phyloP scores from a whole-genome alignment of 371 early-diverging fungal species.

The Actinomucor elegans region DNA sequence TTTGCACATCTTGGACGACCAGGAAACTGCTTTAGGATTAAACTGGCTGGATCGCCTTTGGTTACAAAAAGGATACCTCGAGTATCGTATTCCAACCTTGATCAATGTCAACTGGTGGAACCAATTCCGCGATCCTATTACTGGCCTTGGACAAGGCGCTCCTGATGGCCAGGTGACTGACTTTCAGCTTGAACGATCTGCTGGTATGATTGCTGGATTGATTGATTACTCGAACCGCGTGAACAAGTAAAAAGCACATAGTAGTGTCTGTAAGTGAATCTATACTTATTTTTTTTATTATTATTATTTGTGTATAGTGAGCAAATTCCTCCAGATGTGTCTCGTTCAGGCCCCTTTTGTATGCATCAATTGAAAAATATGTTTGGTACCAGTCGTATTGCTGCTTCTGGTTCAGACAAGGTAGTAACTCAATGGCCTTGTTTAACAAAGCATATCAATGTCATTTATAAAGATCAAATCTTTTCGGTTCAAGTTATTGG shows the following conservation, averaged over 20 bases:
- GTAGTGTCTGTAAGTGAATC: not conserved
- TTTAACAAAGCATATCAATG: slow-evolving; percentile 75
- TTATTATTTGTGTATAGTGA: slow-evolving; percentile 46
- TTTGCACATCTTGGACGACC: slow-evolving; percentile 59
- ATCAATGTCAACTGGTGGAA: slow-evolving; percentile 92
- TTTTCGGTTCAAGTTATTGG: slow-evolving; percentile 76
- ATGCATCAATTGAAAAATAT: slow-evolving; percentile 89
- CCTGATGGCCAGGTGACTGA: slow-evolving; percentile 61
- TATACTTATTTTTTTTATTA: not conserved
- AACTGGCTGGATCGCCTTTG: slow-evolving; percentile 91
- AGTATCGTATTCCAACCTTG: slow-evolving; percentile 79
- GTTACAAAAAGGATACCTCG: slow-evolving; percentile 89
- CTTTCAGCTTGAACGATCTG: slow-evolving; percentile 78
- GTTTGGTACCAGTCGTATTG: slow-evolving; percentile 83
- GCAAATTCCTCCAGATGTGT: slow-evolving; percentile 67
- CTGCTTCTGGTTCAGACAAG: slow-evolving; percentile 66
- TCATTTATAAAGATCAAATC: slow-evolving; percentile 83
- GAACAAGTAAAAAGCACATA: slow-evolving; percentile 50
- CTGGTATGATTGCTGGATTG: slow-evolving; percentile 67
- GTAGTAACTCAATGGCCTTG: slow-evolving; percentile 72
- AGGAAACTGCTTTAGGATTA: slow-evolving; percentile 38
- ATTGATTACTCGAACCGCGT: slow-evolving; percentile 74
- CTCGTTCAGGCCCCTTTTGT: slow-evolving; percentile 74
- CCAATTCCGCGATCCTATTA: slow-evolving; percentile 64
- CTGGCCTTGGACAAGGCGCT: slow-evolving; percentile 41